Base-by-base conservation (phyloP, 1,284 basidiomycete species). In the Vanrija sp. region DNA sequence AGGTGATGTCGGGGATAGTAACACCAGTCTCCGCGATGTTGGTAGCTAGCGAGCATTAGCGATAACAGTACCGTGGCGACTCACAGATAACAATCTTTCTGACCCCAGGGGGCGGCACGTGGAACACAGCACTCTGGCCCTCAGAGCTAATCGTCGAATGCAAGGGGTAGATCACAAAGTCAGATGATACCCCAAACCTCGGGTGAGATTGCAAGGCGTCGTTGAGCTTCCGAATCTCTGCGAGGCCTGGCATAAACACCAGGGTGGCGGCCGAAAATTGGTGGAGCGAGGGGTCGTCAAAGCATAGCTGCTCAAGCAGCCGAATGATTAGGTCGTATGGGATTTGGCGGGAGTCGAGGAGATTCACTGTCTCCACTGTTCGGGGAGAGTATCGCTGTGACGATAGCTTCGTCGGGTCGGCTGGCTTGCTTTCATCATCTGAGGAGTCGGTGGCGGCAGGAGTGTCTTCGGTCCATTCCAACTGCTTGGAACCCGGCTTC, bases 1-100 rank as follows among this genome's bases (percentile, higher is more conserved):
- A 95, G 3, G 95, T 98, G 54, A 98, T 90, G 67, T 99, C 96
- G 5, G 95, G 95, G 54, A 98, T 98, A 0, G 95, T 98, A 56
- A 98, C 89, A 72, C 95, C 95, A 15, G 91, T 96, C 72, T 96
- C 91, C 24, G 89, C 85, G 47, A 74, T 74, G 48, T 75, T 89
- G 6, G 84, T 88, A 6, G 85, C 85, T 86, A n/a, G 12, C 10
- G 16, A n/a, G 22, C 19, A 23, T 56, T n/a, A 48, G 49, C 31
- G 22, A 9, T 25, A 23, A 15, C 38, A 35, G 8, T 7, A 7
- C 4, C 4, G 23, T 4, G 4, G 25, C 5, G 1, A 66, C 79
- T 49, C 64, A 88, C 89, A 87, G 42, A 77, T 87, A 36, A 97
- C 94, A 64, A 97, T 93, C 77, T 98, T 98, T 47, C 89, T 82